Conservation (phyloP, 306 rosid genomes). For the Mimosa pudica region DNA sequence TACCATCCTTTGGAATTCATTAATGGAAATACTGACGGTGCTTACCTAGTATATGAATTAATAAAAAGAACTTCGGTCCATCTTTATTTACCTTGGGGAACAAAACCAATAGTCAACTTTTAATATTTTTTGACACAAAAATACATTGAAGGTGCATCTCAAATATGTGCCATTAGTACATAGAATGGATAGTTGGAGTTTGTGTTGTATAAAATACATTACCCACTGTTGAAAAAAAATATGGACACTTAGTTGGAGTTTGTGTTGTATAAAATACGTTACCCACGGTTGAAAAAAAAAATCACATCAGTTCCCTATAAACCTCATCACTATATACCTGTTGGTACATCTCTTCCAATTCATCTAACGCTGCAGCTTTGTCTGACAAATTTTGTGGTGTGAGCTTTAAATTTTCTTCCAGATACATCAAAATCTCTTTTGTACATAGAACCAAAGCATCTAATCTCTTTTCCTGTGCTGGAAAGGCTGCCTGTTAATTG, state of each 20-base stretch:
- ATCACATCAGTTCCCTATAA: not conserved
- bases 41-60: slow-evolving; percentile 4
- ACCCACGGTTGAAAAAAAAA: not conserved
- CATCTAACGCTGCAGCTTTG: slow-evolving; percentile 79
- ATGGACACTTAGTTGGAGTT: too few relatives aligned
- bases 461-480: slow-evolving; percentile 85
- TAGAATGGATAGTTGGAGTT: not conserved
- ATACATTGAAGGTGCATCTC: slow-evolving; percentile 27
- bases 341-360: slow-evolving; percentile 88
- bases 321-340: slow-evolving; percentile 54
- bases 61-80: slow-evolving; percentile 30
- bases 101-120: slow-evolving; percentile 7
- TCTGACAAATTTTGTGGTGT: slow-evolving; percentile 82
- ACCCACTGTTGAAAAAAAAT: too few relatives aligned
- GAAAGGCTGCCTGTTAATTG: slow-evolving; percentile 75
- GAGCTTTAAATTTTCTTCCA: slow-evolving; percentile 91
- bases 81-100: slow-evolving; percentile 22
- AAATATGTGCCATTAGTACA: not conserved
- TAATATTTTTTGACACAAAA: not conserved
- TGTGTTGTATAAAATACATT: not conserved
- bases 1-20: slow-evolving; percentile 15
- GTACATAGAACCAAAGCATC: slow-evolving; percentile 86
- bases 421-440: slow-evolving; percentile 70
- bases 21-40: not conserved
- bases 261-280: not conserved